These are phyloP conservation scores for Cladosporium sp. DNA, from an alignment of 2,329 filamentous ascomycete species.

Conservation along the genomic window DNA sequence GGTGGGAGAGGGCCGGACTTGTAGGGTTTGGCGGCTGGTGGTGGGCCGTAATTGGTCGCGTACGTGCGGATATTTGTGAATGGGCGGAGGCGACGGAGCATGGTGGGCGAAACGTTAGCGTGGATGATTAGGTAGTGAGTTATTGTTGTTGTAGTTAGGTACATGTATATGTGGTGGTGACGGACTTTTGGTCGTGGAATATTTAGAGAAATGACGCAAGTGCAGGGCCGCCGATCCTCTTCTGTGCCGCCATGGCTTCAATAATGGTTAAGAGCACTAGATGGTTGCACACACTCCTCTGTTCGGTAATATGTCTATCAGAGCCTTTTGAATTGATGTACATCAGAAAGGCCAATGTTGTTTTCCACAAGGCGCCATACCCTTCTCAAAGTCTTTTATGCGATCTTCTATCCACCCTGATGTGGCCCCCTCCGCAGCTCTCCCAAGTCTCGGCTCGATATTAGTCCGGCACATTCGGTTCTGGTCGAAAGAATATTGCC, in stretches of 20 bases:
- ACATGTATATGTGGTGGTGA: not conserved
- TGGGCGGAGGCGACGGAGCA: not conserved
- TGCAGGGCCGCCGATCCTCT: too few relatives aligned
- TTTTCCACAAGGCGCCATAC: not conserved
- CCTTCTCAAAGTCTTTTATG: constrained; percentile 9
- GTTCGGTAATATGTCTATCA: too few relatives aligned
- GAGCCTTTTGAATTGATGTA: too few relatives aligned
- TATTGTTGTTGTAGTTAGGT: not conserved
- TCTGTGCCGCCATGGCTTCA: too few relatives aligned
- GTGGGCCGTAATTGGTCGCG: not conserved
- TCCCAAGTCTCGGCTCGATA: constrained; percentile 16
- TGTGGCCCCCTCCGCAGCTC: constrained; percentile 15
- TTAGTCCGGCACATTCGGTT: constrained; percentile 12
- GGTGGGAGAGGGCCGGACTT: constrained; percentile 2
- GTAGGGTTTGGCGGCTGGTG: constrained; percentile 10
- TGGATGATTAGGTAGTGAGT: not conserved
- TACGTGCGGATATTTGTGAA: constrained; percentile 1
- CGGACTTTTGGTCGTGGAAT: too few relatives aligned
- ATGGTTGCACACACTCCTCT: too few relatives aligned
- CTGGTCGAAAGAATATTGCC: constrained; percentile 21
- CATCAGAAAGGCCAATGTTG: not conserved
- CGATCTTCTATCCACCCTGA: constrained; percentile 23
- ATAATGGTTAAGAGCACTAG: too few relatives aligned
- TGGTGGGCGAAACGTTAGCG: not conserved
- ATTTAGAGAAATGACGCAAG: too few relatives aligned